phyloP scores from a whole-genome alignment of 441 rosid genomes.

The Croton laevigatus region DNA sequence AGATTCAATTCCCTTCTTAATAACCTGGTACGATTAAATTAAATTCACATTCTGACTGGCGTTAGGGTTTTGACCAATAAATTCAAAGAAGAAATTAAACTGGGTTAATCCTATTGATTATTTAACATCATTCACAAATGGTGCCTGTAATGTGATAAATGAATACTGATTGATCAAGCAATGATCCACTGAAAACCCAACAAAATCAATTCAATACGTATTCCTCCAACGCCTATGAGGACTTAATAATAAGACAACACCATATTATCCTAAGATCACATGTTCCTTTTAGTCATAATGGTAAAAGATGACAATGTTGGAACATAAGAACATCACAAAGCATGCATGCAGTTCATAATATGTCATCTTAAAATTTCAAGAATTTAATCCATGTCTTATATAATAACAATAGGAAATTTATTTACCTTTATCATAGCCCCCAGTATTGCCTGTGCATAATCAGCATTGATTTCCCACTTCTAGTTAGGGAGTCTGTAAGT shows the following conservation, averaged over 20 bases:
- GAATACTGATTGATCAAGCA: neutral
- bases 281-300: neutral
- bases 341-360: neutral
- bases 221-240: neutral
- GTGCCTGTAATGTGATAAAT: neutral
- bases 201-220: neutral
- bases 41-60: neutral
- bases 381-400: neutral
- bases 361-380: neutral
- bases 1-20: neutral
- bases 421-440: slow-evolving; percentile 68
- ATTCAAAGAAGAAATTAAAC: neutral
- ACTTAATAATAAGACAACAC: neutral
- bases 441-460: slow-evolving; percentile 81
- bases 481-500: too few relatives aligned
- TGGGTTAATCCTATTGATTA: neutral
- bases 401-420: slow-evolving; percentile 5
- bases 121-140: neutral
- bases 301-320: neutral
- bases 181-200: neutral
- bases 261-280: neutral
- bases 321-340: neutral
- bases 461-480: slow-evolving; percentile 35
- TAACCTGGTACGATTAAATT: neutral
- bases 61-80: neutral